Evolutionary conservation across 129 eudicot species (phyloP).

Genomic region (Cynara cardunculus): DNA sequence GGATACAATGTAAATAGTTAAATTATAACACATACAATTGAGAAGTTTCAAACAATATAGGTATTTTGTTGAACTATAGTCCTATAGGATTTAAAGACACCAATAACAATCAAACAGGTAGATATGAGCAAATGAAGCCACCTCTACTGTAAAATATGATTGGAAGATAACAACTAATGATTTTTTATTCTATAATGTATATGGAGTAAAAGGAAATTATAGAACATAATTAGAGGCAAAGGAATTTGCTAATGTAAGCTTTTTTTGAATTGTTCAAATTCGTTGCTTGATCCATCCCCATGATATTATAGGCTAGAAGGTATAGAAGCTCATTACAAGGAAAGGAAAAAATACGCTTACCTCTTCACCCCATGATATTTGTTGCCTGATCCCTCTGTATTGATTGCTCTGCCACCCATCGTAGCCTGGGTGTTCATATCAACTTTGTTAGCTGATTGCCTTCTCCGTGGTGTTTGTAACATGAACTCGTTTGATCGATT

Average conservation of each 20-base stretch:
- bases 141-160: not conserved
- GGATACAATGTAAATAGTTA: not conserved
- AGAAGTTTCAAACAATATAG: not conserved
- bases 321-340: too few species aligned
- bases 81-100: not conserved
- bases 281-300: not conserved
- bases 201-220: not conserved
- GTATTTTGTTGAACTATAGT: not conserved
- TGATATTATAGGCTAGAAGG: too few species aligned
- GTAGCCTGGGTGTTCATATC: conserved; percentile 91
- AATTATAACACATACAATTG: not conserved
- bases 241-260: too few species aligned
- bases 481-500: too few species aligned
- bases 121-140: not conserved
- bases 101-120: not conserved
- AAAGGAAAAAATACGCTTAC: too few species aligned
- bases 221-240: not conserved
- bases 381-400: too few species aligned
- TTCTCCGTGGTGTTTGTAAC: not conserved
- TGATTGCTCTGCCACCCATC: conserved; percentile 86
- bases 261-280: too few species aligned
- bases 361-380: too few species aligned
- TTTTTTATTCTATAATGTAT: not conserved
- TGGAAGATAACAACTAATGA: not conserved
- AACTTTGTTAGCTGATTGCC: conserved; percentile 84